phyloP scores from a whole-genome alignment of 495 filamentous ascomycete genomes.

The Talaromyces wortmannii region DNA sequence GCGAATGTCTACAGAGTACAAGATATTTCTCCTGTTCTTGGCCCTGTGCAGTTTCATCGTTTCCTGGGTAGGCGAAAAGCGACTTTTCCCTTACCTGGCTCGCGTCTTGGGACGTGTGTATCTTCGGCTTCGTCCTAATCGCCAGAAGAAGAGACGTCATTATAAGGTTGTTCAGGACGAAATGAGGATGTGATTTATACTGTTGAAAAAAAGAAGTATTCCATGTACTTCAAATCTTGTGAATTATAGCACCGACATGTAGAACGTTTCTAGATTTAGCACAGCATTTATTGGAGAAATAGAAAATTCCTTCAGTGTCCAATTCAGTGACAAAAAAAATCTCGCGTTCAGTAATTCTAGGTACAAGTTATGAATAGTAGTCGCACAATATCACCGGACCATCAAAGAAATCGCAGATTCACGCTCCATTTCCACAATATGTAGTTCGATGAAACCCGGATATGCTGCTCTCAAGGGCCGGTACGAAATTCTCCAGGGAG shows the following conservation, averaged over 20 bases:
- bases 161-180: conserved; percentile 77
- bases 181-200: conserved; percentile 45
- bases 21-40: conserved; percentile 59
- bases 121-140: conserved; percentile 43
- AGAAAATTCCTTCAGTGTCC: neutral
- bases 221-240: neutral
- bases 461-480: neutral
- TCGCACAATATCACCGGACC: no score
- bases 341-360: neutral
- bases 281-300: neutral
- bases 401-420: neutral
- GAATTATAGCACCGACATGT: neutral
- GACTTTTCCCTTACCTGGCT: conserved; percentile 64
- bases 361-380: neutral
- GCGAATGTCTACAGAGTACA: conserved; percentile 61
- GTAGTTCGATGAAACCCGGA: neutral
- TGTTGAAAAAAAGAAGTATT: neutral
- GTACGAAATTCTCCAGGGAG: neutral
- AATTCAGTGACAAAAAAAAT: neutral
- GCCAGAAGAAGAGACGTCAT: conserved; percentile 70
- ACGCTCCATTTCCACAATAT: conserved; percentile 7
- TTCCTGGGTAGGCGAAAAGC: conserved; percentile 65
- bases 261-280: neutral
- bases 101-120: conserved; percentile 55
- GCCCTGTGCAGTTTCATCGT: conserved; percentile 58